Evolutionary conservation across 345 rosid species (phyloP), one percentile per base, ranked within the genome.

Genomic region (Nephelium lappaceum): DNA sequence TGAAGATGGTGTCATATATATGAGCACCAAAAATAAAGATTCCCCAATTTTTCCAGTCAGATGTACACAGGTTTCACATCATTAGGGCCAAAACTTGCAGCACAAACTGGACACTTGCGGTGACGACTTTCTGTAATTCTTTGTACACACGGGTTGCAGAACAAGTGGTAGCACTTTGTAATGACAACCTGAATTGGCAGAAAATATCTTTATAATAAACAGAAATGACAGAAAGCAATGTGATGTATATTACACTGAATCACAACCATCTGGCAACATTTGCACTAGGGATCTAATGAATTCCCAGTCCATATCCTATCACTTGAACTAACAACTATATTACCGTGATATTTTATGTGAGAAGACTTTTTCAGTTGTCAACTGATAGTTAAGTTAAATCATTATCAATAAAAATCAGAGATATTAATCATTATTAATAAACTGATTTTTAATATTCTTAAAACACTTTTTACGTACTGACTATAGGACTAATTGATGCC

Each of bases 1-100:
- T 11, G 21, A 72, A 45, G 43, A 57, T 27, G 25, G 74, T 11
- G 36, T 49, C 77, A 6, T 66, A 42, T 66, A 42, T 31, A 21
- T 19, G 39, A 73, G 63, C 76, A 63, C 62, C 67, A 23, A 0
- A 27, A 75, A 27, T 6, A 67, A 41, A 25, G 21, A 18, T 51
- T 65, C 9, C 41, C 71, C 16, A 73, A 23, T 43, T 1, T 31
- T 49, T 76, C 60, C 68, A 0, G 21, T 93, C 91, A 97, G 81
- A 97, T 94, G 79, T 97, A 97, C 79, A 96, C 98, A 81, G 98
- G 98, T 75, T 92, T 96, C 55, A 97, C 96, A 72, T 97, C 98
- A 67, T 93, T 97, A 21, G 85, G 83, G 66, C 99, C 97, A 73
- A 97, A 94, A 87, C 93, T 94, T 60, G 93, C 87, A 19, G 89